Conservation (phyloP, 1,284 basidiomycete genomes). For the Psilocybe mexicana region DNA sequence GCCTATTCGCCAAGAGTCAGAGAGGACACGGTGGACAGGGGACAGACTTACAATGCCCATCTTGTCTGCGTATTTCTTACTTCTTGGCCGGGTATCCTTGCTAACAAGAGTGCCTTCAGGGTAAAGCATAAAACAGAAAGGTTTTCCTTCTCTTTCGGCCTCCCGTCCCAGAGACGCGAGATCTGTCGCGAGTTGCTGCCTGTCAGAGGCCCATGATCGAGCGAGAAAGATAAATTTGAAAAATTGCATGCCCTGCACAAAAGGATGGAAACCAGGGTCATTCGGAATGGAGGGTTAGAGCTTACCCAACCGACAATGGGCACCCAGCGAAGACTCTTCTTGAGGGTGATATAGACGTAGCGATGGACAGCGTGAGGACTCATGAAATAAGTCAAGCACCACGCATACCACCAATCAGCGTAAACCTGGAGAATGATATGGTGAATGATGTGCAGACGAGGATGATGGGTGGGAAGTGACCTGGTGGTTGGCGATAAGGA, state of each 20-base stretch:
- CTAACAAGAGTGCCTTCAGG: conserved; percentile 93
- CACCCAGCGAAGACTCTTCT: conserved; percentile 86
- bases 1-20: conserved; percentile 76
- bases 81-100: conserved; percentile 78
- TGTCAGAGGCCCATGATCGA: conserved; percentile 86
- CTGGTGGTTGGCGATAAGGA: conserved; percentile 19
- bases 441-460: conserved; percentile 5
- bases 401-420: conserved; percentile 91
- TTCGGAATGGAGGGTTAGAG: conserved; percentile 10
- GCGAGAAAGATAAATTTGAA: conserved; percentile 85
- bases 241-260: conserved; percentile 81
- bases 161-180: conserved; percentile 60
- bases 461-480: conserved; percentile 4
- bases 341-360: conserved; percentile 86
- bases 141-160: conserved; percentile 64
- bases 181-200: conserved; percentile 57
- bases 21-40: conserved; percentile 2
- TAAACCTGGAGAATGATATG: conserved; percentile 60
- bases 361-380: conserved; percentile 59
- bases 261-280: conserved; percentile 11
- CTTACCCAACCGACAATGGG: conserved; percentile 88
- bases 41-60: conserved; percentile 67
- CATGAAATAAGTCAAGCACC: conserved; percentile 83
- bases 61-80: conserved; percentile 83
- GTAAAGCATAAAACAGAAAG: conserved; percentile 85